These are phyloP conservation scores for Odontarrhena argentea DNA, from an alignment of 345 rosid genomes.

Conservation along the genomic window DNA sequence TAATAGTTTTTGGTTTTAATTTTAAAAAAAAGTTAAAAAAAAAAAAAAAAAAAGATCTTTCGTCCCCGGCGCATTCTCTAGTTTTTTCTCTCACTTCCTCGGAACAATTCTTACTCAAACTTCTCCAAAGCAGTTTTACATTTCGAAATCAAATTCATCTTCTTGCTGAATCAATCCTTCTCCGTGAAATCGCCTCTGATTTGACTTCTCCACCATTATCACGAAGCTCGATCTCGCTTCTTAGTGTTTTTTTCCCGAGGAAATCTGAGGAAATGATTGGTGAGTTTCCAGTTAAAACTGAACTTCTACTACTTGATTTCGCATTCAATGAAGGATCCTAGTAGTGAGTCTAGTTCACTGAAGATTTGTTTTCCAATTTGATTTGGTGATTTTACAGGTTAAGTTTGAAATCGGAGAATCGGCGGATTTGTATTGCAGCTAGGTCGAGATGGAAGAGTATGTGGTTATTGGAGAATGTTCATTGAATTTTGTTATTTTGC, in stretches of 20 bases:
- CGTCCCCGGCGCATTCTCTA: slow-evolving; percentile 3
- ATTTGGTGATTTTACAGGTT: slow-evolving; percentile 20
- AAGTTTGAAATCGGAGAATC: slow-evolving; percentile 12
- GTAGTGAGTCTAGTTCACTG: slow-evolving; percentile 5
- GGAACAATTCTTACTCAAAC: slow-evolving; percentile 4
- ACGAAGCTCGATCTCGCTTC: slow-evolving; percentile 34
- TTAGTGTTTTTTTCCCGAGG: neutral
- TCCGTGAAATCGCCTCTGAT: neutral
- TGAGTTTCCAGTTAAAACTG: neutral
- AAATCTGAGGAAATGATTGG: slow-evolving; percentile 25
- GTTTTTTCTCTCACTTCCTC: slow-evolving; percentile 3
- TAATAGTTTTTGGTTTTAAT: no score
- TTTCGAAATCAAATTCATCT: slow-evolving; percentile 19
- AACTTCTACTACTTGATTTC: neutral
- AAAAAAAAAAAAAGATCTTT: no score
- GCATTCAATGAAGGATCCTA: slow-evolving; percentile 12
- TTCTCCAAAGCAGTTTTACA: slow-evolving; percentile 24
- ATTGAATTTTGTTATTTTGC: no score
- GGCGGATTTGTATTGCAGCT: slow-evolving; percentile 4
- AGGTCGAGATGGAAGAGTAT: slow-evolving; percentile 45
- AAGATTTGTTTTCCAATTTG: neutral
- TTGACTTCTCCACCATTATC: slow-evolving; percentile 1
- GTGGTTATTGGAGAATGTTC: neutral
- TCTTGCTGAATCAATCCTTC: neutral
- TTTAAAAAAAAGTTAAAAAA: no score